Evolutionary conservation across 2,329 filamentous ascomycete genomes (phyloP), one percentile per base, ranked within the genome.

Genomic region (Mariannaea elegans): DNA sequence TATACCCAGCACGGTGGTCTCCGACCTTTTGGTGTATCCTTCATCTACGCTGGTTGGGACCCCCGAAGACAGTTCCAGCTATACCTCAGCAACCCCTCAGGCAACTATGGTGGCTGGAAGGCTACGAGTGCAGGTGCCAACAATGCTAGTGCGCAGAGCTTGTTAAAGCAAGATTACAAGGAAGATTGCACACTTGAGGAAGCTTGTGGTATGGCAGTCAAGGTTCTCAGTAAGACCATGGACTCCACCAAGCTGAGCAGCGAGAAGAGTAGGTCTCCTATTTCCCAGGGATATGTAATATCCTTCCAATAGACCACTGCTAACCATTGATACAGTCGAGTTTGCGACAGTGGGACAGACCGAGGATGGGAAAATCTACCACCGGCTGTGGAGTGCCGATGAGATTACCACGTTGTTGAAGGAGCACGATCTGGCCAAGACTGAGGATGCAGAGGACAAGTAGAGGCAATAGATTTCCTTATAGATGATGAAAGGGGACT

Each of bases 161-260:
- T 99, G 79, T 80, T 99, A 78, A 99, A 99, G 87, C 95, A 99
- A 79, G 95, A 99, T 79, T 99, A 99, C 83, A 97, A 98, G 85
- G 95, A 99, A 81, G 94, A 98, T 71, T 98, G 94, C 78, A 90
- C 92, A 67, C 79, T 99, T 74, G 92, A 97, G 82, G 95, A 99
- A 82, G 95, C 96, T 4, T 99, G 95, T 77, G 93, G 91, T 54
- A 90, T 97, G 85, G 95, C 95, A 10, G 95, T 99, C 77, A 99
- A 99, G 86, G 95, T 99, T 65, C 81, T 99, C 67, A 98, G 95
- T 86, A 99, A 99, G 89, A 99, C 95, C 6, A 99, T 99, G 96
- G 95, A 99, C 78, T 97, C 94, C 55, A 98, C 94, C 54, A 99
- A 97, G 85, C 81, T 99, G 75, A 97, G 93, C 83, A 97, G 93